Evolutionary conservation across 2,329 filamentous ascomycete species (phyloP).

Genomic region (Pseudogymnoascus sp.): DNA sequence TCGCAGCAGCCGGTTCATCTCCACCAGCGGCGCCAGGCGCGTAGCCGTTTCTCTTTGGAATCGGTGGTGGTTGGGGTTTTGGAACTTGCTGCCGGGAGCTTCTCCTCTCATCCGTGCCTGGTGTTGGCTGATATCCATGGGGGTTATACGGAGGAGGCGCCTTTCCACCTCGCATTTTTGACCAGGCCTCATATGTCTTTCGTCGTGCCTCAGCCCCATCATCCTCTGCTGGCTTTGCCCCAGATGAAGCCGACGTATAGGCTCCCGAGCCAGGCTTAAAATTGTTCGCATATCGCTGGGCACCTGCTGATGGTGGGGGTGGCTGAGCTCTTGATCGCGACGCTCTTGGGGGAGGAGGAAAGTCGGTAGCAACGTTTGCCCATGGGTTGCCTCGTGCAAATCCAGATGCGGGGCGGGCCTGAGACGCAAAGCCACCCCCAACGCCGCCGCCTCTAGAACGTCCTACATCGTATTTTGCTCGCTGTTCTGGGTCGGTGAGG

Average conservation of each 20-base stretch:
- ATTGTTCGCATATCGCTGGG: constrained; percentile 23
- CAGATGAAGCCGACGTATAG: constrained; percentile 18
- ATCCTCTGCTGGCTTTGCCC: constrained; percentile 20
- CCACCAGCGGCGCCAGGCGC: constrained; percentile 26
- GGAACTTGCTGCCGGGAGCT: constrained; percentile 15
- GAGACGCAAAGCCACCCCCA: constrained; percentile 11
- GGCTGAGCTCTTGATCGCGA: constrained; percentile 11
- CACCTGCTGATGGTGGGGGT: constrained; percentile 23
- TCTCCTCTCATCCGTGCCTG: constrained; percentile 19
- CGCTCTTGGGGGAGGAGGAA: constrained; percentile 25
- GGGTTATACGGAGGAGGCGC: constrained; percentile 17
- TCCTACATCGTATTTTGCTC: constrained; percentile 27
- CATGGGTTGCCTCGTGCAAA: constrained; percentile 28
- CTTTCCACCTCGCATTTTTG: constrained; percentile 21
- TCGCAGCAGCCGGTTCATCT: constrained; percentile 27
- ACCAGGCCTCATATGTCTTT: constrained; percentile 27
- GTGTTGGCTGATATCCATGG: constrained; percentile 19
- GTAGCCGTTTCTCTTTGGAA: constrained; percentile 23
- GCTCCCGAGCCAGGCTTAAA: neutral
- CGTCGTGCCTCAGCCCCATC: constrained; percentile 23
- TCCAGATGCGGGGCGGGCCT: constrained; percentile 14
- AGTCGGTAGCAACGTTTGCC: constrained; percentile 25
- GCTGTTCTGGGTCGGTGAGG: constrained; percentile 36
- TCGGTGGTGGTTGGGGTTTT: constrained; percentile 14
- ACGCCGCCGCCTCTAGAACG: constrained; percentile 17